These are phyloP conservation scores for Scutellaria minor DNA, from an alignment of 257 asterid species.

Conservation along the genomic window DNA sequence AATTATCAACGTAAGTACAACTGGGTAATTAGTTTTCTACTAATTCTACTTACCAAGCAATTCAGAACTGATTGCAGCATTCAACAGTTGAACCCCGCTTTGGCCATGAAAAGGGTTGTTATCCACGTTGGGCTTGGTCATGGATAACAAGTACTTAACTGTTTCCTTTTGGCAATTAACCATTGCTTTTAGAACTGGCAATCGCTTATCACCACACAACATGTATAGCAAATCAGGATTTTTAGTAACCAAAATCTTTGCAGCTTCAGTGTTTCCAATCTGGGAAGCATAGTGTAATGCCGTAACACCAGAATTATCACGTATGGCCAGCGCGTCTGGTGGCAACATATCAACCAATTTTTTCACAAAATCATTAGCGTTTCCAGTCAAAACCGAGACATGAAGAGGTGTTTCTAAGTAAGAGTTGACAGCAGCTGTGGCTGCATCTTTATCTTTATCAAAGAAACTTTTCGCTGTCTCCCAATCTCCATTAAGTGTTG, in stretches of 20 bases:
- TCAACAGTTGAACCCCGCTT: no score
- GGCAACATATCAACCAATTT: background rate
- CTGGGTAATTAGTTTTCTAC: no score
- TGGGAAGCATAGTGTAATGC: constrained; percentile 22
- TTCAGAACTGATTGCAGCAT: background rate
- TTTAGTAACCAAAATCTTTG: background rate
- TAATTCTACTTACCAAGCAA: background rate
- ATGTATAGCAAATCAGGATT: constrained; percentile 8
- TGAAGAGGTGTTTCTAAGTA: constrained; percentile 22
- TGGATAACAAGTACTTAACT: background rate
- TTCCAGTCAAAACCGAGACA: background rate
- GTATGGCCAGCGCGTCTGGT: background rate
- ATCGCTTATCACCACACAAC: no score
- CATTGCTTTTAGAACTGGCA: background rate
- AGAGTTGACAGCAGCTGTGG: background rate
- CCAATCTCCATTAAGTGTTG: background rate
- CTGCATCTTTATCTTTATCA: no score
- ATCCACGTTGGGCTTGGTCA: background rate
- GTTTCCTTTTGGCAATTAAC: background rate
- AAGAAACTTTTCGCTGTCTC: background rate
- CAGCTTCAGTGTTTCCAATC: constrained; percentile 29
- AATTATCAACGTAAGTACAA: background rate
- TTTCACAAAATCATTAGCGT: constrained; percentile 11
- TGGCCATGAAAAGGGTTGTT: background rate
- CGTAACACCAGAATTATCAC: background rate